These are phyloP conservation scores for Bretziella fagacearum DNA, from an alignment of 2,329 filamentous ascomycete species.

Conservation along the genomic window DNA sequence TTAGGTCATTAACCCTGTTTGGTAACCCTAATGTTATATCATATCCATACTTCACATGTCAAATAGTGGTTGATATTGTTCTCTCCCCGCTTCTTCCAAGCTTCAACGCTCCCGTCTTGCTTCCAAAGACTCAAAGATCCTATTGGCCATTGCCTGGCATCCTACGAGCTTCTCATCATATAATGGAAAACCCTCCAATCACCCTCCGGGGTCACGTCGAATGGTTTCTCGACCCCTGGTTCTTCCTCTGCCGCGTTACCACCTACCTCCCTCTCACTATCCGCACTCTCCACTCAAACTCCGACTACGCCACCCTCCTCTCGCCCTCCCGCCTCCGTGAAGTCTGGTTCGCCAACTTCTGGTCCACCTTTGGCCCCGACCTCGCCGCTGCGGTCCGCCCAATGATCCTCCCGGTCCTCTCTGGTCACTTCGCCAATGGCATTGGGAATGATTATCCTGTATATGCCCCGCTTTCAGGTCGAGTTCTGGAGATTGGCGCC, in stretches of 20 bases:
- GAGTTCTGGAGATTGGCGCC: conserved; percentile 45
- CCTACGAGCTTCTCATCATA: too few relatives aligned
- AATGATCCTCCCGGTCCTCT: conserved; percentile 36
- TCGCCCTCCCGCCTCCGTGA: conserved; percentile 28
- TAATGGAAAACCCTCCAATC: not conserved
- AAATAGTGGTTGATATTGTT: too few relatives aligned
- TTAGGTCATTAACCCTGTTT: too few relatives aligned
- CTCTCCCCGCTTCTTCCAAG: too few relatives aligned
- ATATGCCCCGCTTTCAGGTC: conserved; percentile 28
- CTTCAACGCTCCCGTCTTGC: too few relatives aligned
- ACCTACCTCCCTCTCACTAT: conserved; percentile 36
- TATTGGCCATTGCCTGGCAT: too few relatives aligned
- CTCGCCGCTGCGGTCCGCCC: conserved; percentile 27
- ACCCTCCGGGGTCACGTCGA: conserved; percentile 16
- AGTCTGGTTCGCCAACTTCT: conserved; percentile 46
- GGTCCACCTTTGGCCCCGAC: conserved; percentile 35
- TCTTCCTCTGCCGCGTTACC: conserved; percentile 33
- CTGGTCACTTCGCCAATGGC: conserved; percentile 29
- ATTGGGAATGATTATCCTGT: conserved; percentile 21
- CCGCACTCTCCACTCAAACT: conserved; percentile 23
- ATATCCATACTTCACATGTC: too few relatives aligned
- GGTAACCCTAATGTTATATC: too few relatives aligned
- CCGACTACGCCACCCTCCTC: conserved; percentile 23
- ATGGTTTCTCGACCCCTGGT: conserved; percentile 31
- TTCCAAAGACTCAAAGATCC: too few relatives aligned